Base-by-base conservation (phyloP, 305 asterid genomes). In the Withania somnifera region DNA sequence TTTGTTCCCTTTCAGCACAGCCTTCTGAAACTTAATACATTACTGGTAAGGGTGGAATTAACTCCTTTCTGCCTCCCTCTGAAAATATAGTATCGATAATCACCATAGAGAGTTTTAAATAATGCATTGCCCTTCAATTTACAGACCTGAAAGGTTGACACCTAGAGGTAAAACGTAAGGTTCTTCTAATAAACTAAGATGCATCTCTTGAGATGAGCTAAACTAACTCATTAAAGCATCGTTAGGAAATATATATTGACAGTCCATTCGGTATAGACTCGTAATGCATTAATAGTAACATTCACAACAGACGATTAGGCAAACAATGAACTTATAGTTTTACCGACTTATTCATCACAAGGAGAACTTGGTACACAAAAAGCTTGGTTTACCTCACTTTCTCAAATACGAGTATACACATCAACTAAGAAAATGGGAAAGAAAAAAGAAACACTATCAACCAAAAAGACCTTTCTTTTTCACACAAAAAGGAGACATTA, bases 351-450 rank as follows among this genome's bases (percentile, higher is more conserved):
- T 87, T 82, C 64, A 69, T 82, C 84, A 81, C 77, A 75, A 80
- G 85, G 80, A 79, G 82, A 75, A 40, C 81, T 77, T 68, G 81
- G 83, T 84, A 85, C 90, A 88, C 83, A 83, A 86, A 64, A 84
- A 7, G 15, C 57, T 40, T 14, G 14, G 40, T 71, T 71, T 45
- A 71, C 14, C 86, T 78, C 84, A 84, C 90, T 85, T 80, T 79
- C 77, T 80, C 83, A 83, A 81, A 81, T 81, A 87, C 77, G 53
- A 36, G 24, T 85, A 92, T 91, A 89, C 84, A 88, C 92, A 89
- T 19, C 45, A 75, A 66, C 84, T 71, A 67, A 76, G 53, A 79
- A 56, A 78, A 24, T 58, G 61, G 58, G 4, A 26, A 26, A 45
- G 56, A 86, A 67, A 64, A 80, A 45, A 77, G 86, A 77, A 77